Percentiles rank a stretch among this genome's conserved stretches.
Evolutionary conservation across 768 basidiomycete species (phyloP).

Genomic region (Kwoniella shandongensis): DNA sequence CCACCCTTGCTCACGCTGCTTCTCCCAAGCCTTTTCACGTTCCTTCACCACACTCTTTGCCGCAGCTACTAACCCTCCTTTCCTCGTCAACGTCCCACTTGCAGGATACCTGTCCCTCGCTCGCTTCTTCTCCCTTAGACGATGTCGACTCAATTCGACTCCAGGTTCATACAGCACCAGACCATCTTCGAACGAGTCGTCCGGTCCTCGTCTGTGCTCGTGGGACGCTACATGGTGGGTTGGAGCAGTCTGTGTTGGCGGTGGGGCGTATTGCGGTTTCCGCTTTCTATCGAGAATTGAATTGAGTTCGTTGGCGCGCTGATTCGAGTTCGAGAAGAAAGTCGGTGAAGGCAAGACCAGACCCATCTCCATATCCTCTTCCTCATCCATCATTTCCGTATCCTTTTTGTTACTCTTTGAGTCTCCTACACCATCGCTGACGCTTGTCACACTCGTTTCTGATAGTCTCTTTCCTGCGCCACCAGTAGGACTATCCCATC

Average conservation of each 20-base stretch:
- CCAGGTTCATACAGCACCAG: constrained; percentile 44
- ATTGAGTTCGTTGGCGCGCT: constrained; percentile 44
- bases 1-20: constrained; percentile 39
- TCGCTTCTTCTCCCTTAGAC: constrained; percentile 24
- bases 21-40: constrained; percentile 30
- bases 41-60: constrained; percentile 15
- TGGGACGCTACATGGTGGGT: constrained; percentile 4
- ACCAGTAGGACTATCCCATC: constrained; percentile 25
- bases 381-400: constrained; percentile 32
- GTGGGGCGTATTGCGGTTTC: constrained; percentile 33
- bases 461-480: constrained; percentile 22
- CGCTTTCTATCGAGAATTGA: constrained; percentile 47
- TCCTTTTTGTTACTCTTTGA: not conserved
- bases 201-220: constrained; percentile 13
- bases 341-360: constrained; percentile 40
- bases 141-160: constrained; percentile 37
- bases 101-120: constrained; percentile 17
- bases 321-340: constrained; percentile 41
- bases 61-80: not conserved
- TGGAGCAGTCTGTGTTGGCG: not conserved
- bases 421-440: constrained; percentile 24
- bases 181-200: constrained; percentile 52
- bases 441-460: constrained; percentile 39
- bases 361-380: constrained; percentile 46
- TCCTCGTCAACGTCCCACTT: not conserved